phyloP scores from a whole-genome alignment of 768 basidiomycete species.

The Cantharellus cinnabarinus region DNA sequence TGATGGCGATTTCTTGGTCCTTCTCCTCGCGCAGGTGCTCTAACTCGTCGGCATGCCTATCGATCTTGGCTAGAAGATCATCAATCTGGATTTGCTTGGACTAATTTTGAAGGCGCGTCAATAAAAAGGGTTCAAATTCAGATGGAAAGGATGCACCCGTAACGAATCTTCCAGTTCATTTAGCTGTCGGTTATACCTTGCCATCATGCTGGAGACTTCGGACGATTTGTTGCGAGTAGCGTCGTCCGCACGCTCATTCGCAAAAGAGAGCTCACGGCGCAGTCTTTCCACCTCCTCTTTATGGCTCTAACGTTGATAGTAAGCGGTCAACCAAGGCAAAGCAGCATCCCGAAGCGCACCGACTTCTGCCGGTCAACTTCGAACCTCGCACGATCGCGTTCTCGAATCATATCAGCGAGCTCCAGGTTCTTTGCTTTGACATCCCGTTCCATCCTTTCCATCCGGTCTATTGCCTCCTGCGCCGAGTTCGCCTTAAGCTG shows the following conservation, averaged over 20 bases:
- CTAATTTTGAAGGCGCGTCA: constrained; percentile 21
- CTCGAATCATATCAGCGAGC: constrained; percentile 95
- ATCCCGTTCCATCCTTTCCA: constrained; percentile 98
- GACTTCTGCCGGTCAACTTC: constrained; percentile 88
- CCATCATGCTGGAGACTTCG: constrained; percentile 71
- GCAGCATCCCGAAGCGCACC: constrained; percentile 13
- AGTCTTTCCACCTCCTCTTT: constrained; percentile 89
- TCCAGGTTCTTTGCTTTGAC: constrained; percentile 97
- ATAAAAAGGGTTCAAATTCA: not conserved
- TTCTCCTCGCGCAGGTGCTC: constrained; percentile 83
- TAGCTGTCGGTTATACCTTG: constrained; percentile 90
- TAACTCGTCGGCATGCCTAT: constrained; percentile 50
- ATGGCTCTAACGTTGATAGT: constrained; percentile 32
- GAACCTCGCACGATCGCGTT: constrained; percentile 87
- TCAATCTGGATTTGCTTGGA: constrained; percentile 94
- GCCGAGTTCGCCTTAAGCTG: constrained; percentile 97
- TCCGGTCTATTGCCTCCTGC: constrained; percentile 91
- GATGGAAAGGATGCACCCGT: constrained; percentile 32
- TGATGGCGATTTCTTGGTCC: constrained; percentile 86
- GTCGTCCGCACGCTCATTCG: constrained; percentile 96
- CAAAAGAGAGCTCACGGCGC: constrained; percentile 79
- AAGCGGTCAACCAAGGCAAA: not conserved
- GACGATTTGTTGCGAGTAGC: constrained; percentile 77
- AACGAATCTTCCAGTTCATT: constrained; percentile 92
- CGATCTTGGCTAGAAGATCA: constrained; percentile 64